A percentile compares a stretch with the other conserved stretches of the same genome.
Evolutionary conservation across 2,329 filamentous ascomycete genomes (phyloP).

Genomic region (Verticillium tricorpus): DNA sequence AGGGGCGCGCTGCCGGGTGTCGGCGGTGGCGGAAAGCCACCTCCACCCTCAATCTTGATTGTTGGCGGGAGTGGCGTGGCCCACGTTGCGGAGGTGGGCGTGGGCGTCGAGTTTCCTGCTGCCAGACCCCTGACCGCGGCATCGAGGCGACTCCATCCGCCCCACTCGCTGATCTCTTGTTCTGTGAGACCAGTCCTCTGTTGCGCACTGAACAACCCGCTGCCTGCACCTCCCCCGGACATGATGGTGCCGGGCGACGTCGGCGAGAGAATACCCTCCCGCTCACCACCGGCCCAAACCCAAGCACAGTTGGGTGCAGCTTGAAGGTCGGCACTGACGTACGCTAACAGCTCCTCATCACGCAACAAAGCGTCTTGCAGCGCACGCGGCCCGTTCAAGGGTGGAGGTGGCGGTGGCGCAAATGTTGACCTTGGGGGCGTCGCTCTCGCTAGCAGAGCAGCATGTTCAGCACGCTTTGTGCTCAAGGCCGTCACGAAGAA

Average conservation of each 20-base stretch:
- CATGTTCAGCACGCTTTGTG: slow-evolving; percentile 45
- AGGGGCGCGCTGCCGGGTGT: slow-evolving; percentile 18
- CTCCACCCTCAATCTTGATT: slow-evolving; percentile 25
- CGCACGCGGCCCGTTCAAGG: slow-evolving; percentile 16
- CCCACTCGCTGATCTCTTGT: slow-evolving; percentile 64
- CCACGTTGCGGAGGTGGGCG: slow-evolving; percentile 28
- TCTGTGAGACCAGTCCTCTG: slow-evolving; percentile 47
- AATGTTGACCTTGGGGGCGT: slow-evolving; percentile 23
- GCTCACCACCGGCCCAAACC: slow-evolving; percentile 70
- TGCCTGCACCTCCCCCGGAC: slow-evolving; percentile 22
- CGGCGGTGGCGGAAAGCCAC: slow-evolving; percentile 18
- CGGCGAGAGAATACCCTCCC: slow-evolving; percentile 25
- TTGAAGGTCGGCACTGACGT: slow-evolving; percentile 83
- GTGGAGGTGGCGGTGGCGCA: slow-evolving; percentile 22
- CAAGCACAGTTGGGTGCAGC: slow-evolving; percentile 72
- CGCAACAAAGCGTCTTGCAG: slow-evolving; percentile 36
- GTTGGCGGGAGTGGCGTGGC: slow-evolving; percentile 23
- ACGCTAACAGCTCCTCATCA: slow-evolving; percentile 86
- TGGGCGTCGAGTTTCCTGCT: slow-evolving; percentile 20
- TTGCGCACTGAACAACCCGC: slow-evolving; percentile 39
- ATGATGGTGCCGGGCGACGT: slow-evolving; percentile 9
- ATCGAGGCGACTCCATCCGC: slow-evolving; percentile 75
- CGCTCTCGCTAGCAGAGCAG: slow-evolving; percentile 26
- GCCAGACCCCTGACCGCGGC: slow-evolving; percentile 27
- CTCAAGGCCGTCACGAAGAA: slow-evolving; percentile 73